Base-by-base conservation (phyloP, 139 green algal genomes). In the Chlorella ohadii region DNA sequence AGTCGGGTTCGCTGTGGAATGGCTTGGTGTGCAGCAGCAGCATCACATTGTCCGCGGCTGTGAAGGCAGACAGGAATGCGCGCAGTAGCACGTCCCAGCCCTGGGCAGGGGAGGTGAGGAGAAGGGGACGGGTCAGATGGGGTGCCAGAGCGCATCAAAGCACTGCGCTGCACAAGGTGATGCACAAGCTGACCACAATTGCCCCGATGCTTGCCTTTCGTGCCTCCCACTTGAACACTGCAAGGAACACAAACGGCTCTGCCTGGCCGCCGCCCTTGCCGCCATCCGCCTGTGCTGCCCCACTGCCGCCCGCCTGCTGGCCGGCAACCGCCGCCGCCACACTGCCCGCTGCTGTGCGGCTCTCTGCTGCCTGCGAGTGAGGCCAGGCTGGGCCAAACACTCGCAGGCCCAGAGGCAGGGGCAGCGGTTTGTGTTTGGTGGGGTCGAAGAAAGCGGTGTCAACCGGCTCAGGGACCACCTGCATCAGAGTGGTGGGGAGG, bases 171-270 rank as follows among this genome's bases (percentile, higher is more conserved):
- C 44, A 51, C 44, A 51, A 16, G 44, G n/a, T n/a, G n/a, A n/a
- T n/a, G n/a, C n/a, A n/a, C 44, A 9, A 51, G 9, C 44, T 68
- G 20, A 68, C 19, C 3, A 25, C 25, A 36, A 13, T 67, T 33
- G n/a, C 16, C 3, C 23, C 59, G 13, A 31, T 66, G 20, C 20
- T 33, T 41, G 63, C 92, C 85, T 95, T 95, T 3, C 91, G 78
- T 28, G 79, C 33, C 82, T 95, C 92, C 92, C 92, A 95, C 77
- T 98, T 96, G 88, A 98, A 97, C 0, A 92, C 72, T 25, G 88
- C 94, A 3, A 95, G 36, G 47, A 93, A 93, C 25, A 87, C 72
- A 85, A 93, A 93, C n/a, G 66, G 82, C 11, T 39, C 23, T 27
- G 2, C 41, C 51, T 7, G 6, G n/a, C 39, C 20, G 34, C n/a